These are phyloP conservation scores for Nymphaea colorata DNA, from an alignment of 164 flowering plant species.

Conservation along the genomic window DNA sequence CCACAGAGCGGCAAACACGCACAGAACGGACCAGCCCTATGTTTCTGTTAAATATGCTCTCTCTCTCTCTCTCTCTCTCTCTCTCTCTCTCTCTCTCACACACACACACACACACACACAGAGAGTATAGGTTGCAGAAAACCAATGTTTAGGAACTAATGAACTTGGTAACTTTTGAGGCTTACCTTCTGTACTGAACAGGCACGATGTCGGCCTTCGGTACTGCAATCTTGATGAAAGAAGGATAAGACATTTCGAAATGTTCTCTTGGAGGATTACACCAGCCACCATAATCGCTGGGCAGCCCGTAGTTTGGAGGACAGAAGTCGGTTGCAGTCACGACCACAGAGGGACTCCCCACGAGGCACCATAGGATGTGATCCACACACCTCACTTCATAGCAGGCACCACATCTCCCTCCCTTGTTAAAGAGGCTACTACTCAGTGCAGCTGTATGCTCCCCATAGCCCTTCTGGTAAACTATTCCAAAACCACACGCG, in stretches of 20 bases:
- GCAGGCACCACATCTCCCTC: slow-evolving; percentile 66
- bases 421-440: slow-evolving; percentile 49
- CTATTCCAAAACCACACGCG: slow-evolving; percentile 74
- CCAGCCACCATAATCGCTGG: slow-evolving; percentile 80
- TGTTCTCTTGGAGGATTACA: slow-evolving; percentile 69
- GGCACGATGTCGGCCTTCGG: slow-evolving; percentile 56
- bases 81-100: background rate
- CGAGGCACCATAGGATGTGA: slow-evolving; percentile 57
- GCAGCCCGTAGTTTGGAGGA: slow-evolving; percentile 63
- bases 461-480: slow-evolving; percentile 44
- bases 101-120: background rate
- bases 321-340: slow-evolving; percentile 77
- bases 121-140: background rate
- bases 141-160: background rate
- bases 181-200: slow-evolving; percentile 56
- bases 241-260: slow-evolving; percentile 62
- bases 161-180: background rate
- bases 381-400: slow-evolving; percentile 62
- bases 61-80: background rate
- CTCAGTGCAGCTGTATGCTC: slow-evolving; percentile 53
- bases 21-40: background rate
- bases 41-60: background rate
- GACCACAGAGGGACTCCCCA: slow-evolving; percentile 55
- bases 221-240: slow-evolving; percentile 52
- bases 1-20: background rate